phyloP scores from a whole-genome alignment of 164 flowering plant genomes.

The Pachysandra terminalis region DNA sequence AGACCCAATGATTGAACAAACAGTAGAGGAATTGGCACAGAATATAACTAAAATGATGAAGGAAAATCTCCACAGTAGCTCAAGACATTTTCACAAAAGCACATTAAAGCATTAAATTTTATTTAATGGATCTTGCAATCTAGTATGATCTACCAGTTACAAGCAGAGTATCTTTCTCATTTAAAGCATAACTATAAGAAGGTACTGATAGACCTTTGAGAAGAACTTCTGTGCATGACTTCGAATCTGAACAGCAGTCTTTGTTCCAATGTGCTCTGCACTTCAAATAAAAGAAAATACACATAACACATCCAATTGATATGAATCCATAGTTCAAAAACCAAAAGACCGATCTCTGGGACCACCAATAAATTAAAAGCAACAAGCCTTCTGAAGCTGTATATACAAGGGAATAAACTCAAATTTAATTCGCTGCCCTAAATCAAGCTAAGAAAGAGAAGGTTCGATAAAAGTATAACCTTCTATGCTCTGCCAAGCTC shows the following conservation, averaged over 20 bases:
- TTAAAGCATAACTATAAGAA: conserved; percentile 24
- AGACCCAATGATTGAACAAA: too few species aligned
- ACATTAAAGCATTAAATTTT: neutral
- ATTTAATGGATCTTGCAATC: neutral
- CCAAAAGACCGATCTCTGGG: neutral
- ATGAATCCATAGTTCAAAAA: neutral
- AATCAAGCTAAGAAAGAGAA: neutral
- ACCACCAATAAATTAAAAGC: neutral
- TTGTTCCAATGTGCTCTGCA: conserved; percentile 94
- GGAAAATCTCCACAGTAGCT: too few species aligned
- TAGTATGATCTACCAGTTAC: neutral
- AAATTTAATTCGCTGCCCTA: too few species aligned
- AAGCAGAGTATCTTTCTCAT: neutral
- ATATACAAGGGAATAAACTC: too few species aligned
- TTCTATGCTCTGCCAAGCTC: conserved; percentile 97
- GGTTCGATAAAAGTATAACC: conserved; percentile 35
- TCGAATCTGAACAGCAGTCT: too few species aligned
- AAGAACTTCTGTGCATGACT: too few species aligned
- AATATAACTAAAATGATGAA: too few species aligned
- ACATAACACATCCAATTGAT: neutral
- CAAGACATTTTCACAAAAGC: neutral
- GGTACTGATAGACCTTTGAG: conserved; percentile 79
- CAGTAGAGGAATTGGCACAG: too few species aligned
- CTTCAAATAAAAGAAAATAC: conserved; percentile 25
- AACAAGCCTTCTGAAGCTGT: too few species aligned